phyloP scores from a whole-genome alignment of 768 basidiomycete genomes.

The Cystobasidium onofrii region DNA sequence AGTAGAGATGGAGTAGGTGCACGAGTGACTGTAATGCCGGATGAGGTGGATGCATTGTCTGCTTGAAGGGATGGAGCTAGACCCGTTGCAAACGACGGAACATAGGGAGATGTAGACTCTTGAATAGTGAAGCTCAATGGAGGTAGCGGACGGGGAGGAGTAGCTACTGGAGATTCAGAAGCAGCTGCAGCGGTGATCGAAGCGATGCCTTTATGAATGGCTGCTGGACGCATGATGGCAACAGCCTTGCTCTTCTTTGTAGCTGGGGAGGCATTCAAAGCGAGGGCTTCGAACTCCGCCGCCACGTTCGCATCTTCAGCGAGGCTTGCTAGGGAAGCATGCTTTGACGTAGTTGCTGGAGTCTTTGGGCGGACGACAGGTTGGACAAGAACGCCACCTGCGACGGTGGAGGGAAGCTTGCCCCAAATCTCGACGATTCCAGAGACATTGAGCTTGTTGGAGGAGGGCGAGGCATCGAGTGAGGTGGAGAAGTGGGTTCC shows the following conservation, averaged over 20 bases:
- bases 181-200: not conserved
- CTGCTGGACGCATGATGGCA: slow-evolving; percentile 29
- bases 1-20: slow-evolving; percentile 1
- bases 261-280: slow-evolving; percentile 13
- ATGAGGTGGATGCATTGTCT: not conserved
- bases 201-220: not conserved
- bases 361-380: slow-evolving; percentile 14
- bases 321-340: not conserved
- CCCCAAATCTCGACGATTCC: slow-evolving; percentile 41
- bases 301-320: not conserved
- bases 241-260: slow-evolving; percentile 30
- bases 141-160: slow-evolving; percentile 15
- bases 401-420: slow-evolving; percentile 33
- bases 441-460: slow-evolving; percentile 18
- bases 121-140: slow-evolving; percentile 8
- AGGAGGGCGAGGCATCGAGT: not conserved
- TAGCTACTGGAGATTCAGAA: not conserved
- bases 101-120: slow-evolving; percentile 24
- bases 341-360: not conserved
- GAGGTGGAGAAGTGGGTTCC: slow-evolving; percentile 1
- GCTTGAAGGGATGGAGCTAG: not conserved
- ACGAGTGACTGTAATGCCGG: not conserved
- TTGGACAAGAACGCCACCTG: not conserved
- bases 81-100: slow-evolving; percentile 20
- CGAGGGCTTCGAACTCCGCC: slow-evolving; percentile 18